Percentiles rank a stretch among this genome's conserved stretches.
These are phyloP conservation scores for Lodderomyces theae DNA, from an alignment of 1,139 yeast species.

Conservation along the genomic window DNA sequence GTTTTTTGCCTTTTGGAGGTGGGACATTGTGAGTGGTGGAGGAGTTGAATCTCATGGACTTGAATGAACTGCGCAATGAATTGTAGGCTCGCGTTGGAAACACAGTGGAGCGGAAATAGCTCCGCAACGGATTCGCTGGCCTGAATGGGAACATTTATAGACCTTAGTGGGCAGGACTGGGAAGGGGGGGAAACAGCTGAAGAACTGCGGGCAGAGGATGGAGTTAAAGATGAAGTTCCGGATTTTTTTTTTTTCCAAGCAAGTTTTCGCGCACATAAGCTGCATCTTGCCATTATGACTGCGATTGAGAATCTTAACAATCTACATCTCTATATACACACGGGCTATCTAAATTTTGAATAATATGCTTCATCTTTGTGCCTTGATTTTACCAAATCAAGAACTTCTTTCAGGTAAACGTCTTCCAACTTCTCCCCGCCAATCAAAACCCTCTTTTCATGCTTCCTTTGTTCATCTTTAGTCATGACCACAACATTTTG, in stretches of 20 bases:
- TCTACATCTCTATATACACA: background rate
- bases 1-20: conserved; percentile 12
- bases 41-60: conserved; percentile 22
- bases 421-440: conserved; percentile 62
- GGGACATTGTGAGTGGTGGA: conserved; percentile 11
- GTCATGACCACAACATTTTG: conserved; percentile 87
- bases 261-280: too few relatives aligned
- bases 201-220: too few relatives aligned
- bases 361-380: conserved; percentile 74
- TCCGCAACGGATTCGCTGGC: conserved; percentile 1
- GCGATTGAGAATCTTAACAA: too few relatives aligned
- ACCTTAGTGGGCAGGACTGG: too few relatives aligned
- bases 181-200: too few relatives aligned
- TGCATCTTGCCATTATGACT: too few relatives aligned
- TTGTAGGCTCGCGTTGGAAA: conserved; percentile 1
- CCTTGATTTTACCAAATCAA: conserved; percentile 59
- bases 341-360: conserved; percentile 38
- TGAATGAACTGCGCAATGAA: conserved; percentile 1
- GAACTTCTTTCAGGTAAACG: conserved; percentile 61
- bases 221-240: background rate
- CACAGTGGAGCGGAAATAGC: background rate
- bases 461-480: conserved; percentile 77
- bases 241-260: background rate
- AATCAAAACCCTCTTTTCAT: conserved; percentile 68
- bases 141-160: conserved; percentile 6